Evolutionary conservation across 257 asterid genomes (phyloP), one percentile per base, ranked within the genome.

Genomic region (Solanum pimpinellifolium): DNA sequence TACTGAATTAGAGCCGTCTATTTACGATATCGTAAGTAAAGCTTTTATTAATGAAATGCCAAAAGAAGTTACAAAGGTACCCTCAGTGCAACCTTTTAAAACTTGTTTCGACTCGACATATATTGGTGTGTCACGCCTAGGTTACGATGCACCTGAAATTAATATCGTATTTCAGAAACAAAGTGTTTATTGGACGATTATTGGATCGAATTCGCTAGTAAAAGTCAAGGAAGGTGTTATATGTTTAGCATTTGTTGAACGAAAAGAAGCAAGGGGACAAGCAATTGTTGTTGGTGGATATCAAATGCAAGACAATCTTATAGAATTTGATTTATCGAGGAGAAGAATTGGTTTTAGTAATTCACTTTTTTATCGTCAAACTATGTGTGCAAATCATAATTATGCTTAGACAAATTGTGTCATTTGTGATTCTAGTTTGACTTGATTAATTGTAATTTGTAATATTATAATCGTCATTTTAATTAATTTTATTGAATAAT

Each of bases 191-290:
- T 88, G 90, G 92, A 90, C 88, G 25, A 83, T 90, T 77, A 88
- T 84, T 13, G 90, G 90, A 11, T 89, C 87, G 7, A 90, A 90
- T 44, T 92, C 94, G 14, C 87, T 93, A 92, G 90, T 88, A 69
- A n/a, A 35, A 11, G 92, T 91, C 5, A 87, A 83, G 11, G 65
- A 88, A 1, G 89, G 86, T 42, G 89, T 88, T 9, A 68, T 90
- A 25, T 93, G 96, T 35, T 86, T 93, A 41, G 96, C 92, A 11
- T 92, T 93, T 83, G 68, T 90, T 21, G 93, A 93, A 84, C 91
- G 92, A 6, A 91, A 91, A 25, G 20, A 83, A 29, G 18, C 37
- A 23, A 86, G 88, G 10, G 86, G 88, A 25, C 70, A 88, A 31
- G 31, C 90, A 25, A 87, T 93, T 12, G 93, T 91, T 81, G 86